Conservation (phyloP, 1,139 yeast species). For the Geotrichum aggregatum region DNA sequence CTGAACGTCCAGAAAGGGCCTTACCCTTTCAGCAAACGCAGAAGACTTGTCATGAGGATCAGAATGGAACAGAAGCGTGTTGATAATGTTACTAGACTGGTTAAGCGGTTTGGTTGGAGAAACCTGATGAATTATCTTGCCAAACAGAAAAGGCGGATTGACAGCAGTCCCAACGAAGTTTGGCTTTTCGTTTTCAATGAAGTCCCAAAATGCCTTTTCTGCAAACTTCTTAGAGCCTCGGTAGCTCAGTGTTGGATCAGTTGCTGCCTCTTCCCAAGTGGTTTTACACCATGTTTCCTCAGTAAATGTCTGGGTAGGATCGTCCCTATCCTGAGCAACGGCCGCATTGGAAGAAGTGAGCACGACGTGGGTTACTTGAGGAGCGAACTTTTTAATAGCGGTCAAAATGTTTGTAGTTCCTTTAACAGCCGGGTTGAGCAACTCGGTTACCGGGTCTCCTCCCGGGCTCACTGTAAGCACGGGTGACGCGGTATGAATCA, state of each 20-base stretch:
- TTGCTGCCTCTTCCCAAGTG: slow-evolving; percentile 37
- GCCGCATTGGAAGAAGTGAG: slow-evolving; percentile 31
- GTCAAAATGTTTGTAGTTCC: slow-evolving; percentile 27
- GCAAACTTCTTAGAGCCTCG: slow-evolving; percentile 40
- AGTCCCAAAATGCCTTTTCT: slow-evolving; percentile 45
- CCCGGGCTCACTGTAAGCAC: slow-evolving; percentile 36
- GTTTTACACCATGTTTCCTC: slow-evolving; percentile 44
- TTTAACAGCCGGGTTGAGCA: slow-evolving; percentile 28
- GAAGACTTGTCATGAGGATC: slow-evolving; percentile 13
- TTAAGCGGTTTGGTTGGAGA: slow-evolving; percentile 27
- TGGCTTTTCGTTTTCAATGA: slow-evolving; percentile 38
- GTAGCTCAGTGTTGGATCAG: slow-evolving; percentile 33
- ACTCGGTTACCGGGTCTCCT: slow-evolving; percentile 39
- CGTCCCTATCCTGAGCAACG: slow-evolving; percentile 16
- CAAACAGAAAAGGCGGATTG: slow-evolving; percentile 47
- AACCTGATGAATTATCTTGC: slow-evolving; percentile 39
- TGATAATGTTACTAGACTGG: slow-evolving; percentile 26
- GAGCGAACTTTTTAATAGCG: slow-evolving; percentile 27
- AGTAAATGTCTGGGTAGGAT: slow-evolving; percentile 19
- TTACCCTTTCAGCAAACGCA: slow-evolving; percentile 29
- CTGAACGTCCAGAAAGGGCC: slow-evolving; percentile 41
- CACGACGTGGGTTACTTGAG: slow-evolving; percentile 25
- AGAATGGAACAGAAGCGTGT: slow-evolving; percentile 23
- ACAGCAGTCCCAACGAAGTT: slow-evolving; percentile 42
- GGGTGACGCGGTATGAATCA: slow-evolving; percentile 58